These are phyloP conservation scores for Uronychia setigera DNA, from an alignment of 73 alveolate genomes.

Conservation along the genomic window DNA sequence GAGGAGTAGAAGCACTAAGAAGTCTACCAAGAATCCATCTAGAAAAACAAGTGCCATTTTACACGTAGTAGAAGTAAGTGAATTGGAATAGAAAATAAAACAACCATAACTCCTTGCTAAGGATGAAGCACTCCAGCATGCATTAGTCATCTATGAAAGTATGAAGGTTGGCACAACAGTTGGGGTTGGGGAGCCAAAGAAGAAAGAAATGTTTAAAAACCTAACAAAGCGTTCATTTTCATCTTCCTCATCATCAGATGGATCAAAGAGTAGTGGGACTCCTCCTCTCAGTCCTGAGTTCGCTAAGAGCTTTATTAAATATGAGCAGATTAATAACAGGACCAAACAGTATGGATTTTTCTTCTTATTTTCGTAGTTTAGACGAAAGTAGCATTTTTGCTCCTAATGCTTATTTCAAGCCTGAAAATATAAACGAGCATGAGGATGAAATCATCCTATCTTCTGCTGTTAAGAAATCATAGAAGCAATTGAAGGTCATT, in stretches of 20 bases:
- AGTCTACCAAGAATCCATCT: not conserved
- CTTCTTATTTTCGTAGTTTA: not conserved
- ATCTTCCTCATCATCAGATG: not conserved
- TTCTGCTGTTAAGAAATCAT: not conserved
- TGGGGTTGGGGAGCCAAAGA: slow-evolving; percentile 1
- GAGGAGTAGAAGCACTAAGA: not conserved
- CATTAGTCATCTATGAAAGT: not conserved
- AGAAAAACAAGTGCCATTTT: not conserved
- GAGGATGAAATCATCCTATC: not conserved
- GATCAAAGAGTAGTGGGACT: not conserved
- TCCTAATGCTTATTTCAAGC: not conserved
- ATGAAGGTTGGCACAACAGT: not conserved
- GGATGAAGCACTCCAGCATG: not conserved
- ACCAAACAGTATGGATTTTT: not conserved
- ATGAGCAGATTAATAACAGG: not conserved
- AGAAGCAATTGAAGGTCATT: no score
- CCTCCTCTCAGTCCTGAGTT: not conserved
- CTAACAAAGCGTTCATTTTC: not conserved
- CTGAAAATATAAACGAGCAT: not conserved
- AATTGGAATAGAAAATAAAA: not conserved
- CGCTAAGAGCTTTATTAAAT: not conserved
- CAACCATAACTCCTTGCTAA: not conserved
- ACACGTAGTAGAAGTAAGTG: not conserved
- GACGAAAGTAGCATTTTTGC: not conserved
- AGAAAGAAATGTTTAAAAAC: not conserved